These are phyloP conservation scores for Schizochytrium sp. DNA, from an alignment of 108 stramenopile species.

Conservation along the genomic window DNA sequence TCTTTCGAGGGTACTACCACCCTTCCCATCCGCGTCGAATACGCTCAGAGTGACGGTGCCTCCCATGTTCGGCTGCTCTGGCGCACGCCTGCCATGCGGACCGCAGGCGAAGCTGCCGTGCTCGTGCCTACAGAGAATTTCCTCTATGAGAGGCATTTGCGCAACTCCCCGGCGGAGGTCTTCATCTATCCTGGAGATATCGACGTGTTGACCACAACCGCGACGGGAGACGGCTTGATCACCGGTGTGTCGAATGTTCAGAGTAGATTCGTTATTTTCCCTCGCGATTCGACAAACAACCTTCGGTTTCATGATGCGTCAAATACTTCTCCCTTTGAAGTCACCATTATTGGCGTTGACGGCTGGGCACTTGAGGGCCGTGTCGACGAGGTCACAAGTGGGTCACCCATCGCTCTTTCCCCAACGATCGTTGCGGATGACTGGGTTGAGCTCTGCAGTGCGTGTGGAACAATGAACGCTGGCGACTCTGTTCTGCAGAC, in stretches of 20 bases:
- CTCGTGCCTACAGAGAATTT: constrained; percentile 47
- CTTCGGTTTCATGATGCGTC: constrained; percentile 51
- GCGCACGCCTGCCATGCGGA: constrained; percentile 2
- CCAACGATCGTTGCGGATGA: background rate
- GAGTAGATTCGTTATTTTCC: constrained; percentile 53
- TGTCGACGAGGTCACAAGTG: constrained; percentile 31
- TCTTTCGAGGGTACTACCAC: constrained; percentile 18
- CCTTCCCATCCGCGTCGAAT: constrained; percentile 46
- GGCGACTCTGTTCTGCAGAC: background rate
- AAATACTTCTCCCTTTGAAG: constrained; percentile 37
- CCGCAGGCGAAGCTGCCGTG: background rate
- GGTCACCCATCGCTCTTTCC: background rate
- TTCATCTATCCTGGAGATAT: constrained; percentile 37
- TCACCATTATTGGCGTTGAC: constrained; percentile 51
- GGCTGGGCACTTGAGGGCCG: constrained; percentile 63
- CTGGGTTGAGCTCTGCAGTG: background rate
- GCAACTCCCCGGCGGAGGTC: constrained; percentile 26
- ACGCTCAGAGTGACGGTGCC: constrained; percentile 42
- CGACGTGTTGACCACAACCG: constrained; percentile 32
- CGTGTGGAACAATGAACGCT: background rate
- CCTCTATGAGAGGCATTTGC: constrained; percentile 51
- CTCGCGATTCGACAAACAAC: constrained; percentile 51
- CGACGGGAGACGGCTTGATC: constrained; percentile 45
- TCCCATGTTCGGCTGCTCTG: constrained; percentile 46
- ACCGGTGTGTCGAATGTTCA: constrained; percentile 45